Base-by-base conservation (phyloP, 2,329 filamentous ascomycete genomes). In the Didymellaceae sp. region DNA sequence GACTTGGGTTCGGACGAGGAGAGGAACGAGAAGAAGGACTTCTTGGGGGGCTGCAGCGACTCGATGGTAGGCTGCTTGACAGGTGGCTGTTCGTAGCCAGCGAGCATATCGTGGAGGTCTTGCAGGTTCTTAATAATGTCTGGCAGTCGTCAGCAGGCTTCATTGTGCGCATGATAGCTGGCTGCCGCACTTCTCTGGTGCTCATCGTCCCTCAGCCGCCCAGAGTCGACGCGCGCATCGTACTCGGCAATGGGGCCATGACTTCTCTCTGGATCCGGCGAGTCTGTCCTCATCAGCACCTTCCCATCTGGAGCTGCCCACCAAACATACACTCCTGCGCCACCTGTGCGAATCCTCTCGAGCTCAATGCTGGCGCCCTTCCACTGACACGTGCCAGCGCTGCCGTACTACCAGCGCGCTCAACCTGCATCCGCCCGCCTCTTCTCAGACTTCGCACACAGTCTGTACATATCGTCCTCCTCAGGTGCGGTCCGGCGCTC, bases 111-210 rank as follows among this genome's bases (percentile, higher is more conserved):
- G 74, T 97, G 90, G 10, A 99, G 84, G 68, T 92, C 86, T 75
- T 99, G 91, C 5, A 99, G 81, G 65, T 85, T 89, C 69, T 94
- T 85, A 62, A 99, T 92, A 61, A 99, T 93, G 32, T 86, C 90
- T 92, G 54, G 17, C 31, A 43, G 2, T 47, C 21, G 21, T 43
- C 45, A 54, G 46, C 61, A 48, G 11, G 3, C 16, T 26, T 17
- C 31, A 11, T 6, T 18, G 18, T 20, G 2, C 10, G 11, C 31
- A 7, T 8, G n/a, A 22, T 2, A 13, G 42, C n/a, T 16, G 31
- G 13, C n/a, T 16, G n/a, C 17, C 78, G 62, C 77, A 91, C 90
- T 87, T 81, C 94, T 81, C 74, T 99, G 94, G 74, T 97, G 90
- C 58, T 91, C 86, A 71, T 99, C 94, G 71, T 97, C 90, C 58